Conservation (phyloP, 805 yeast genomes). For the Metschnikowia lochheadii region DNA sequence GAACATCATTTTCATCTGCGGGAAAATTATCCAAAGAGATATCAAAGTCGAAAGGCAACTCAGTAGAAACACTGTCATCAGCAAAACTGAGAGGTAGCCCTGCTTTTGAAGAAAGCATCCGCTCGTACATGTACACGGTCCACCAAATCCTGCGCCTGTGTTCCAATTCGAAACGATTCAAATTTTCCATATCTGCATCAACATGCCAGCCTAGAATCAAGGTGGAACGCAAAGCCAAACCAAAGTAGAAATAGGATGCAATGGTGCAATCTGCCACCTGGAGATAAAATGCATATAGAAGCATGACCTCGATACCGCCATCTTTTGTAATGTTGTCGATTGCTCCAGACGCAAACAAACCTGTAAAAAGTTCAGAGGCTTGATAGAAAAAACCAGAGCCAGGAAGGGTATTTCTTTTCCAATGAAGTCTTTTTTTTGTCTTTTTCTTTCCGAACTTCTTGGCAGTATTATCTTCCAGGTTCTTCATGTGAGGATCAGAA, state of each 20-base stretch:
- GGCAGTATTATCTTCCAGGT: constrained; percentile 22
- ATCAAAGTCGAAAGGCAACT: constrained; percentile 68
- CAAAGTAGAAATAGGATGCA: constrained; percentile 77
- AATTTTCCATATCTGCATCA: constrained; percentile 64
- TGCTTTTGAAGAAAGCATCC: constrained; percentile 79
- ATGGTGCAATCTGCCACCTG: constrained; percentile 85
- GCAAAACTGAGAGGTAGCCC: constrained; percentile 77
- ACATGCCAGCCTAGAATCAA: constrained; percentile 77
- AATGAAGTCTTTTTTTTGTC: constrained; percentile 14
- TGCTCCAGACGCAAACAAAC: constrained; percentile 74
- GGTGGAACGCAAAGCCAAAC: constrained; percentile 69
- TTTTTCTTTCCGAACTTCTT: constrained; percentile 17
- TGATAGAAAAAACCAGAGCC: constrained; percentile 77
- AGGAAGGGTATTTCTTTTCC: constrained; percentile 49
- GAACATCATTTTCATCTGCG: constrained; percentile 46
- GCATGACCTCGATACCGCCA: constrained; percentile 74
- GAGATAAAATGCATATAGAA: constrained; percentile 70
- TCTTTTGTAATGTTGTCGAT: constrained; percentile 72
- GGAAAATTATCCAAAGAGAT: constrained; percentile 43
- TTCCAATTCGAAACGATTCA: constrained; percentile 51
- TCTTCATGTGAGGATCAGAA: constrained; percentile 54
- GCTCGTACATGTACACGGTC: constrained; percentile 50
- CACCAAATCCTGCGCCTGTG: constrained; percentile 48
- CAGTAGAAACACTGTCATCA: constrained; percentile 77
- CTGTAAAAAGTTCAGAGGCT: constrained; percentile 76